Base-by-base conservation (phyloP, 2,329 filamentous ascomycete genomes). In the Colletotrichum simmondsii region DNA sequence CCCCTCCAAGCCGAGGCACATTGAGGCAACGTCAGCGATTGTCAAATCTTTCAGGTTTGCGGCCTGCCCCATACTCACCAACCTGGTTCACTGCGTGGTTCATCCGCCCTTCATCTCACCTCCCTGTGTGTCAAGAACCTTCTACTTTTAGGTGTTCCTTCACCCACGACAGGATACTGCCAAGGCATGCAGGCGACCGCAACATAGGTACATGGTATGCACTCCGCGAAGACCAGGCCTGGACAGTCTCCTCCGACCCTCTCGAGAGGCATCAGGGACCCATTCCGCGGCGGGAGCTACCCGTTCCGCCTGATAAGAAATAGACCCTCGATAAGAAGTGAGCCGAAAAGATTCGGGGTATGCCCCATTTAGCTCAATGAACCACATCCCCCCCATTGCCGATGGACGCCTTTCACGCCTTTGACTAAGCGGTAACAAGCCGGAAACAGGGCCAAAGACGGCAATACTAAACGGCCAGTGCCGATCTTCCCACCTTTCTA, bases 271-370 rank as follows among this genome's bases (percentile, higher is more conserved):
- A 30, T 53, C 22, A 37, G 59, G 59, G 12, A 42, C 1, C 49
- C 42, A 32, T n/a, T 26, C 37, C 52, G 28, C 30, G 11, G 42
- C 22, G 30, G 70, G 60, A 72, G 56, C 66, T 70, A 35, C 60
- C 66, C 52, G 42, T 70, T 65, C 46, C 71, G 71, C 52, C 66
- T 24, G 71, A 71, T 72, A 72, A 72, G 60, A 35, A 24, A 62
- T 42, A 14, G 37, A 26, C 46, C 54, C 26, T 65, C 53, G 66
- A 72, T 72, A 61, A 70, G 56, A 32, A 35, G 32, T 19, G 26
- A 56, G 66, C 54, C 65, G 56, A 53, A 26, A 57, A 19, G 37
- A 24, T 54, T 32, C 54, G 70, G 66, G n/a, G 26, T 49, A 52
- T n/a, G 58, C 46, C 37, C 37, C 37, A 5, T 16, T 42, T 42